phyloP scores from a whole-genome alignment of 768 basidiomycete species.

The Leccinum rimulosum region DNA sequence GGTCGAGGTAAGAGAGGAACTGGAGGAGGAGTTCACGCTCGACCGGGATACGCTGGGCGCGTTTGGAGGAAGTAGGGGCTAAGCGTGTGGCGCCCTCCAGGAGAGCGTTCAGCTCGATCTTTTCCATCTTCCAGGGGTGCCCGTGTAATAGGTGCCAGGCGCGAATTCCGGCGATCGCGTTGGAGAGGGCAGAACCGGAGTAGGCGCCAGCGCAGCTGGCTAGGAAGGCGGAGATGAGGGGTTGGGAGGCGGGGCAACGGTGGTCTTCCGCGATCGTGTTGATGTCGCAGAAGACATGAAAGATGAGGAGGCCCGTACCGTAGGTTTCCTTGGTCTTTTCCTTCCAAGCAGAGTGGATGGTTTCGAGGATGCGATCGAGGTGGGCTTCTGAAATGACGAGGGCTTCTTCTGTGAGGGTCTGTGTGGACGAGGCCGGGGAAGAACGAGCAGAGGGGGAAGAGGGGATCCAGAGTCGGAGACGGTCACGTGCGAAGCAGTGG shows the following conservation, averaged over 20 bases:
- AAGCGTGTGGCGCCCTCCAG: neutral
- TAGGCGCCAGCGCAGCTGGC: slow-evolving; percentile 18
- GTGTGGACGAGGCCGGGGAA: too few species aligned
- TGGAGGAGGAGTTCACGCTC: neutral
- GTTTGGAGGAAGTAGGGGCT: neutral
- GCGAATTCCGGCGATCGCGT: slow-evolving; percentile 38
- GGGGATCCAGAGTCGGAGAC: too few species aligned
- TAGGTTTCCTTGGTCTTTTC: neutral
- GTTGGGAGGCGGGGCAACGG: neutral
- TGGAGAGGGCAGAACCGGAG: slow-evolving; percentile 31
- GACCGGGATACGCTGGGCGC: neutral
- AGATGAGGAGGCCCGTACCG: neutral
- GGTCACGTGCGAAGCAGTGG: too few species aligned
- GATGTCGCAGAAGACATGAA: neutral
- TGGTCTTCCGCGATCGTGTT: neutral
- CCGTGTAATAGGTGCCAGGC: slow-evolving; percentile 44
- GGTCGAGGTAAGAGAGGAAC: slow-evolving; percentile 21
- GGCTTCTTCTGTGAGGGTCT: too few species aligned
- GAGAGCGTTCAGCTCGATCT: slow-evolving; percentile 10
- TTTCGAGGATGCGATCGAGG: too few species aligned
- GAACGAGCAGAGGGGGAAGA: too few species aligned
- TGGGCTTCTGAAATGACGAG: too few species aligned
- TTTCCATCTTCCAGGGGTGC: neutral
- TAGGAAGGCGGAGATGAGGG: neutral
- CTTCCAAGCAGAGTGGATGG: neutral